A percentile compares a stretch with the other conserved stretches of the same genome.
Conservation (phyloP, 176 grass and related monocot genomes). For the Carex cristatella region DNA sequence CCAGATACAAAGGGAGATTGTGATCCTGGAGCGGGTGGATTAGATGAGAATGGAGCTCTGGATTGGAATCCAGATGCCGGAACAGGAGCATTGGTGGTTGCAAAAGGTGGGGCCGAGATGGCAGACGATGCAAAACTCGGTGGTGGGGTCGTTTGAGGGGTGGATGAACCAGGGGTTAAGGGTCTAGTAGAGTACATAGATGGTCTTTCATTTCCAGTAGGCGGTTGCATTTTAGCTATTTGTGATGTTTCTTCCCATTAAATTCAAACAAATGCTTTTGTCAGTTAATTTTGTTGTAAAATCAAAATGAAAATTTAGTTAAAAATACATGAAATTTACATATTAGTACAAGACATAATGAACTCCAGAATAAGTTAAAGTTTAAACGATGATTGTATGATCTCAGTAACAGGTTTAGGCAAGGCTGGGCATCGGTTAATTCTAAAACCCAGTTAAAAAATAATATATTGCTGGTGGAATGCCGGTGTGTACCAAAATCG, state of each 20-base stretch:
- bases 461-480: not conserved
- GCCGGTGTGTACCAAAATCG: not conserved
- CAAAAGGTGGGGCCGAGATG: not conserved
- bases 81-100: not conserved
- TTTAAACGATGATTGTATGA: not conserved
- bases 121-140: not conserved
- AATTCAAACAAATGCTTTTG: not conserved
- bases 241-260: not conserved
- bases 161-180: not conserved
- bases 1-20: slow-evolving; percentile 6
- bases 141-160: not conserved
- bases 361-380: not conserved
- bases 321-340: not conserved
- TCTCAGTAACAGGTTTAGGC: not conserved
- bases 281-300: not conserved
- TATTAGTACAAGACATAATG: not conserved
- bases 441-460: not conserved
- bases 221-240: slow-evolving; percentile 14
- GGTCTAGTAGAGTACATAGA: not conserved
- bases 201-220: slow-evolving; percentile 2
- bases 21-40: not conserved
- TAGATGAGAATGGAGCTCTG: slow-evolving; percentile 3
- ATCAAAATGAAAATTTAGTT: not conserved
- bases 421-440: not conserved
- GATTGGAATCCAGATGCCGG: not conserved